These are phyloP conservation scores for Thalassiosira exigua DNA, from an alignment of 352 stramenopile genomes.

Conservation along the genomic window DNA sequence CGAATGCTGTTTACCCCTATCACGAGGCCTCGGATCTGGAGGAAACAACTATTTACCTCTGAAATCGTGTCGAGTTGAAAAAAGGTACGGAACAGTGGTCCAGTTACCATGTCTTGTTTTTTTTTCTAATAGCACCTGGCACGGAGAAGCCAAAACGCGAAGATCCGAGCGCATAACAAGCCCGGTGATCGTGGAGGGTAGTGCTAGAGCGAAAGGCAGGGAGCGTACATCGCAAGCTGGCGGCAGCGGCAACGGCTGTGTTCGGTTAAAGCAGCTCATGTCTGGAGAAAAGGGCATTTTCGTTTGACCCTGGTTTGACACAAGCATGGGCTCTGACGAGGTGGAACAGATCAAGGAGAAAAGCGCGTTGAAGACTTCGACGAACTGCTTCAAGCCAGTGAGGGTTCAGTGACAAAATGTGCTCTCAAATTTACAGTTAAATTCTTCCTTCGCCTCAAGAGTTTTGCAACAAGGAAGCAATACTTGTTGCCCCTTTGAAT, in stretches of 20 bases:
- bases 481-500: too few species aligned
- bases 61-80: too few species aligned
- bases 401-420: constrained; percentile 45
- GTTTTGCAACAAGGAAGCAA: too few species aligned
- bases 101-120: not conserved
- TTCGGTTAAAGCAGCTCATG: constrained; percentile 66
- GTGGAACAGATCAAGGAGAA: constrained; percentile 58
- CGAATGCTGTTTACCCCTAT: constrained; percentile 51
- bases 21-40: constrained; percentile 51
- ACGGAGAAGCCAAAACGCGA: constrained; percentile 72
- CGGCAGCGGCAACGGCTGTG: constrained; percentile 65
- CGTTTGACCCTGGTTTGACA: too few species aligned
- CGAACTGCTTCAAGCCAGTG: constrained; percentile 26
- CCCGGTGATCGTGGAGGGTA: constrained; percentile 67
- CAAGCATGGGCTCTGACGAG: constrained; percentile 52
- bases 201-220: constrained; percentile 50
- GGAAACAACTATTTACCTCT: constrained; percentile 44
- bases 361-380: constrained; percentile 79
- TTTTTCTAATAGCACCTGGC: too few species aligned
- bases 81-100: constrained; percentile 2
- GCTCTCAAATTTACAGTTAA: too few species aligned
- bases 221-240: constrained; percentile 68
- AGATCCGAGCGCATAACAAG: constrained; percentile 77
- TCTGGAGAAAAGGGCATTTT: constrained; percentile 57
- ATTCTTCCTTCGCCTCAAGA: too few species aligned